A percentile compares a stretch with the other conserved stretches of the same genome.
Conservation (phyloP, 805 yeast species). For the Barnettozyma wickerhamii region DNA sequence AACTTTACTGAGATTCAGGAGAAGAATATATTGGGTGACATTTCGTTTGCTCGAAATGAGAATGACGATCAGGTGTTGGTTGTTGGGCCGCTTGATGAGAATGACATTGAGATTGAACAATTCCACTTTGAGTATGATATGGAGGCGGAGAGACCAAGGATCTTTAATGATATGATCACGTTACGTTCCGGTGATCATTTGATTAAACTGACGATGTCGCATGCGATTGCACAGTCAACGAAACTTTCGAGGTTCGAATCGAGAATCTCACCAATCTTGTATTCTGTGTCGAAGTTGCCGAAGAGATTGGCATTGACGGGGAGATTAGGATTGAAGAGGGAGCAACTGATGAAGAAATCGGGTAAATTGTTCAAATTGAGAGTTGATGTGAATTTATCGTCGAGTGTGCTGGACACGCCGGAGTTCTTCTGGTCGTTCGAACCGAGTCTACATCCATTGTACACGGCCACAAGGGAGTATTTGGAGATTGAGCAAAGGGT, state of each 20-base stretch:
- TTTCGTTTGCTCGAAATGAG: conserved; percentile 49
- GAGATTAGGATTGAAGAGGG: conserved; percentile 74
- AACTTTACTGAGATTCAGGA: conserved; percentile 91
- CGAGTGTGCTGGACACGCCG: conserved; percentile 91
- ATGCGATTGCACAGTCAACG: conserved; percentile 95
- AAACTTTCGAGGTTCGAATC: conserved; percentile 89
- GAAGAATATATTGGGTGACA: conserved; percentile 87
- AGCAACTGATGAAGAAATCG: conserved; percentile 80
- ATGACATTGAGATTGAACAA: conserved; percentile 89
- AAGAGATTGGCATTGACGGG: conserved; percentile 89
- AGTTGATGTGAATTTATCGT: conserved; percentile 88
- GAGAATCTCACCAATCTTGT: conserved; percentile 78
- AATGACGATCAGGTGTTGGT: conserved; percentile 47
- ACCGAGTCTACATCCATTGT: conserved; percentile 91
- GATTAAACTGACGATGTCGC: conserved; percentile 88
- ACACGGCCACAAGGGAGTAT: conserved; percentile 85
- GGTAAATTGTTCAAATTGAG: conserved; percentile 87
- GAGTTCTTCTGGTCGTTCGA: conserved; percentile 95
- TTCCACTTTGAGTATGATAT: conserved; percentile 47
- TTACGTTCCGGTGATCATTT: conserved; percentile 87
- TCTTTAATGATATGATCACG: conserved; percentile 92
- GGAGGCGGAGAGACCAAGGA: conserved; percentile 61
- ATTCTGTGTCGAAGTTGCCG: conserved; percentile 85
- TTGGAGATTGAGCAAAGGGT: conserved; percentile 94
- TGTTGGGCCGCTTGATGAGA: conserved; percentile 73